phyloP scores from a whole-genome alignment of 1,284 basidiomycete genomes.

The Ustilago esculenta region DNA sequence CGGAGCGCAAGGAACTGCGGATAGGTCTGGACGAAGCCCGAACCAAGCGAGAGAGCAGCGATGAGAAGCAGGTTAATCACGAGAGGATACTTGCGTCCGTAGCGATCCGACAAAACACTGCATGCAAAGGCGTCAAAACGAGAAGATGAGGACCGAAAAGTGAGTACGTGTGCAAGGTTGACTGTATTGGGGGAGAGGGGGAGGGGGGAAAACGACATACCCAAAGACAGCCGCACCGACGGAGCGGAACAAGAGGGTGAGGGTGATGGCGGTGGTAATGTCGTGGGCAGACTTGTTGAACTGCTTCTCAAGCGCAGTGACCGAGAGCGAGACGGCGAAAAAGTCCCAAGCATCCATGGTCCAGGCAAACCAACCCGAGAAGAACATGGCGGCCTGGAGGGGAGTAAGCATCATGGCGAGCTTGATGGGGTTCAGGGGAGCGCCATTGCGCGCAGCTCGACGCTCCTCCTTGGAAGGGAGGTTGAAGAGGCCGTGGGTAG shows the following conservation, averaged over 20 bases:
- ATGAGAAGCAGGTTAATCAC: constrained; percentile 72
- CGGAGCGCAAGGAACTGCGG: constrained; percentile 70
- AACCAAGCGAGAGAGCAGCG: constrained; percentile 78
- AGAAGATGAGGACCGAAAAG: too few relatives aligned
- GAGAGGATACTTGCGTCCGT: constrained; percentile 91
- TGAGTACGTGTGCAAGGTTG: too few relatives aligned
- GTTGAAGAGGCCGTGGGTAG: constrained; percentile 61
- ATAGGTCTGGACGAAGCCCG: constrained; percentile 70
- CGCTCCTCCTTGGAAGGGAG: constrained; percentile 62
- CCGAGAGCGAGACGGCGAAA: constrained; percentile 62
- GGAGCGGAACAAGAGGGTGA: constrained; percentile 89
- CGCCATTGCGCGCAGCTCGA: constrained; percentile 49
- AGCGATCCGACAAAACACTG: constrained; percentile 70
- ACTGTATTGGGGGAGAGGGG: neutral
- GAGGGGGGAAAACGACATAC: constrained; percentile 6
- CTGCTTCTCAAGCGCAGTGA: constrained; percentile 27
- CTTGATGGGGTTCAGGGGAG: constrained; percentile 61
- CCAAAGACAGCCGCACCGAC: constrained; percentile 84
- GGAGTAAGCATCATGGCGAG: constrained; percentile 52
- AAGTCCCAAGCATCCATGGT: constrained; percentile 64
- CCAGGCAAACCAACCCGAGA: constrained; percentile 62
- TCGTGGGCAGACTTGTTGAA: constrained; percentile 30
- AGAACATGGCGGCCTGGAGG: constrained; percentile 55
- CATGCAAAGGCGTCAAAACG: too few relatives aligned
- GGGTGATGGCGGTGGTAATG: constrained; percentile 77